phyloP scores from a whole-genome alignment of 176 grass and related monocot species.

The Cenchrus americanus region DNA sequence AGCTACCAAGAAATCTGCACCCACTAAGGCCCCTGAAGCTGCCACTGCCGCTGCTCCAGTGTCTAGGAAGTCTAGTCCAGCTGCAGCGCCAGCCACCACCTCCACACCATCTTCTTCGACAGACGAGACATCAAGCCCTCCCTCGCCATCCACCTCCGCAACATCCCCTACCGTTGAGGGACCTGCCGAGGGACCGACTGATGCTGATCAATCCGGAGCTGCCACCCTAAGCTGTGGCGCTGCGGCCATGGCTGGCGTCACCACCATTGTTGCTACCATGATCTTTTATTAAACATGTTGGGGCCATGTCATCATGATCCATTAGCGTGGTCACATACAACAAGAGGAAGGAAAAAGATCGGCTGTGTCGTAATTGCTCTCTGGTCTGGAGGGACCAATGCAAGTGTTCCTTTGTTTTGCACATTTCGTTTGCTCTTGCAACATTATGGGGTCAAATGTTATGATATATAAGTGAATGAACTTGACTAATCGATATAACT shows the following conservation, averaged over 20 bases:
- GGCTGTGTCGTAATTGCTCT: not conserved
- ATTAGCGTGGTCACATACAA: not conserved
- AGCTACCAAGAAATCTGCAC: slow-evolving; percentile 9
- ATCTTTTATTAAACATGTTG: slow-evolving; percentile 33
- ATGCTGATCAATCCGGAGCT: slow-evolving; percentile 47
- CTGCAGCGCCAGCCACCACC: not conserved
- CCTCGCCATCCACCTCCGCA: not conserved
- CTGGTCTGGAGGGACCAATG: not conserved
- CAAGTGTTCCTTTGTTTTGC: slow-evolving; percentile 34
- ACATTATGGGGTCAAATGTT: slow-evolving; percentile 37
- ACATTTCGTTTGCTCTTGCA: slow-evolving; percentile 34
- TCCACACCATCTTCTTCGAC: not conserved
- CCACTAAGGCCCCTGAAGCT: slow-evolving; percentile 16
- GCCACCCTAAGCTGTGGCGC: not conserved
- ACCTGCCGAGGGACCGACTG: slow-evolving; percentile 28
- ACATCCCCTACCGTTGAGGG: slow-evolving; percentile 1
- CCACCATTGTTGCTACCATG: slow-evolving; percentile 7
- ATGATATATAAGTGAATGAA: slow-evolving; percentile 29
- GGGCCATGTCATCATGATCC: not conserved
- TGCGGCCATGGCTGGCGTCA: not conserved
- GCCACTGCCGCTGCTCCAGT: not conserved
- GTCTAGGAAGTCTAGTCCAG: slow-evolving; percentile 25
- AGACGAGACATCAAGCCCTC: not conserved
- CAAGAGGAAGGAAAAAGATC: not conserved
- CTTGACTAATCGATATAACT: not conserved